Base-by-base conservation (phyloP, 2,329 filamentous ascomycete genomes). In the Cytospora chrysosperma region DNA sequence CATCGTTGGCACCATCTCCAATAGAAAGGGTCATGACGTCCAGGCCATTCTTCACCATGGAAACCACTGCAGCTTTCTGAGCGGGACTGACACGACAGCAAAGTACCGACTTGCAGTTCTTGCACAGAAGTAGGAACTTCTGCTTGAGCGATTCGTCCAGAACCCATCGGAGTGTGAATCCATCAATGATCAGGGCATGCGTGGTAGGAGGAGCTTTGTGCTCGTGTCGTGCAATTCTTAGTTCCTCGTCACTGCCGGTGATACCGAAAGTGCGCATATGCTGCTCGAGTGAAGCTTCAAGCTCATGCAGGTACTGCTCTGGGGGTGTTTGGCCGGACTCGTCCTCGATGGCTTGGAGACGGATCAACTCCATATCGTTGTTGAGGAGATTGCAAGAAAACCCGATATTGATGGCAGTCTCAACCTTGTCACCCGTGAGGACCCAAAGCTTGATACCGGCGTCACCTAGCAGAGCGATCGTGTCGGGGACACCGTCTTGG, bases 391-490 rank as follows among this genome's bases (percentile, higher is more conserved):
- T 99, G 81, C 96, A 99, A 13, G 96, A 99, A 77, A 98, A 99
- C 2, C 95, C 95, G 73, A 99, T 99, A 78, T 99, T 99, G 86
- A 99, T 99, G 63, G 96, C 95, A 27, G 95, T 99, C 78, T 99
- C 95, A 34, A 98, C 94, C 77, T 98, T 99, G 82, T 99, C 95
- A 67, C 96, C 95, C 19, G 95, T 99, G 68, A 99, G 80, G 60
- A 99, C 95, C 95, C 95, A 99, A 9, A 99, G 85, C 77, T 99
- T 99, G 77, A 99, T 97, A 74, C 96, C 96, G 60, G 95, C 95
- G 72, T 93, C 87, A 32, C 90, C 94, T 59, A 99, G 87, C 52
- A 99, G 80, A 57, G 90, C 91, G 70, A 99, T 99, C 0, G 95
- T 94, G 73, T 98, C 95, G 8, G 95, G 95, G 4, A 99, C 95